Evolutionary conservation across 164 flowering plant species (phyloP).

Genomic region (Vitis rupestris): DNA sequence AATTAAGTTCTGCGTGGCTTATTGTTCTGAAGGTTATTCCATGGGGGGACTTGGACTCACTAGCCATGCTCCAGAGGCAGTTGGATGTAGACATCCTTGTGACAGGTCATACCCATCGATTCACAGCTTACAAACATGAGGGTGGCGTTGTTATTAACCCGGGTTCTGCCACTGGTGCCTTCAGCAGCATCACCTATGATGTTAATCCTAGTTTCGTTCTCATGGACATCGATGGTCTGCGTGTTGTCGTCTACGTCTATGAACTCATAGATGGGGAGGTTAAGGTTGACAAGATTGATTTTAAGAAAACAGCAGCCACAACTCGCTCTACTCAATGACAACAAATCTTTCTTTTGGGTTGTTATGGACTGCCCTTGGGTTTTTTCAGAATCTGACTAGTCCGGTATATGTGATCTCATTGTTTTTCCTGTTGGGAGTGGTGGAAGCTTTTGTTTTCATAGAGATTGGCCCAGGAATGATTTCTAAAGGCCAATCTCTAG

Average conservation of each 20-base stretch:
- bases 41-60: conserved; percentile 95
- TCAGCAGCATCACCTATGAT: conserved; percentile 85
- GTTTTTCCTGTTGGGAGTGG: not conserved
- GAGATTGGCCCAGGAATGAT: not conserved
- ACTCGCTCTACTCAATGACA: conserved; percentile 11
- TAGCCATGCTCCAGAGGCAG: conserved; percentile 97
- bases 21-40: conserved; percentile 64
- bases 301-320: conserved; percentile 62
- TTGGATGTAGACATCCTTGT: conserved; percentile 94
- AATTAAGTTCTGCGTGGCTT: not conserved
- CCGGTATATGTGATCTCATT: not conserved
- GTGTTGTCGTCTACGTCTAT: conserved; percentile 84
- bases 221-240: conserved; percentile 82
- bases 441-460: not conserved
- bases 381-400: not conserved
- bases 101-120: conserved; percentile 90
- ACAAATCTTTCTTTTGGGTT: not conserved
- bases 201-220: conserved; percentile 87
- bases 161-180: conserved; percentile 84
- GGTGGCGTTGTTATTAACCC: conserved; percentile 90
- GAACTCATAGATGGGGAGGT: conserved; percentile 89
- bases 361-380: not conserved
- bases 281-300: conserved; percentile 91
- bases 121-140: conserved; percentile 83
- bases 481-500: not conserved